These are phyloP conservation scores for Gamarada debralockiae DNA, from an alignment of 495 filamentous ascomycete genomes.

Conservation along the genomic window DNA sequence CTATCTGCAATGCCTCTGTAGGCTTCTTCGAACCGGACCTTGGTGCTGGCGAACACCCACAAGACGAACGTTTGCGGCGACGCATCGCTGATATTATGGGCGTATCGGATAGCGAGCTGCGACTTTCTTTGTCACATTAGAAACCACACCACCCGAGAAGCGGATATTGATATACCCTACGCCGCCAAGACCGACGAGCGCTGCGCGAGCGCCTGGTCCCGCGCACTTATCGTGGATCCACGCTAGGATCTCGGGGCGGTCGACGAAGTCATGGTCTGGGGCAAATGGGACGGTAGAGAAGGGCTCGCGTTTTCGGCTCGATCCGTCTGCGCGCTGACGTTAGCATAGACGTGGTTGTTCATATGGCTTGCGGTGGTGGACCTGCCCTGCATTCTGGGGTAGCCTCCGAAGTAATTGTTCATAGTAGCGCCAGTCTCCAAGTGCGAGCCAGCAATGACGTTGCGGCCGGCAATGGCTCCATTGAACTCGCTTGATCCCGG, in stretches of 20 bases:
- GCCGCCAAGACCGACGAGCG: conserved; percentile 35
- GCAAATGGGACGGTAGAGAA: neutral
- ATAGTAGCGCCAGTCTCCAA: too few relatives aligned
- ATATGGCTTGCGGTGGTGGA: neutral
- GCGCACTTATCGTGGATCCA: neutral
- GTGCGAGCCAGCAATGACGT: too few relatives aligned
- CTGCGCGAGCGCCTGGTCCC: neutral
- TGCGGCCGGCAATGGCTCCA: too few relatives aligned
- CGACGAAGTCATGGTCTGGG: neutral
- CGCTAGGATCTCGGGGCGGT: conserved; percentile 1
- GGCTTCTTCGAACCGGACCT: conserved; percentile 33
- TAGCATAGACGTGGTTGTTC: too few relatives aligned
- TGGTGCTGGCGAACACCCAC: conserved; percentile 38
- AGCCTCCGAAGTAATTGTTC: too few relatives aligned
- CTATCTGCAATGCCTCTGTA: conserved; percentile 38
- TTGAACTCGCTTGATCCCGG: too few relatives aligned
- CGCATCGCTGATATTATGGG: conserved; percentile 16
- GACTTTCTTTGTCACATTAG: conserved; percentile 9
- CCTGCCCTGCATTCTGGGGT: neutral
- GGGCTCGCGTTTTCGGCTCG: too few relatives aligned
- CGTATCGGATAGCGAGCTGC: conserved; percentile 16
- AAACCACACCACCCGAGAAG: neutral
- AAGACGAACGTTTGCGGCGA: conserved; percentile 30
- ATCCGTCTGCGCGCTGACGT: too few relatives aligned
- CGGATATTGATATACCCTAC: conserved; percentile 35